Evolutionary conservation across 805 yeast genomes (phyloP).

Genomic region (Saccharomycodes ludwigii): DNA sequence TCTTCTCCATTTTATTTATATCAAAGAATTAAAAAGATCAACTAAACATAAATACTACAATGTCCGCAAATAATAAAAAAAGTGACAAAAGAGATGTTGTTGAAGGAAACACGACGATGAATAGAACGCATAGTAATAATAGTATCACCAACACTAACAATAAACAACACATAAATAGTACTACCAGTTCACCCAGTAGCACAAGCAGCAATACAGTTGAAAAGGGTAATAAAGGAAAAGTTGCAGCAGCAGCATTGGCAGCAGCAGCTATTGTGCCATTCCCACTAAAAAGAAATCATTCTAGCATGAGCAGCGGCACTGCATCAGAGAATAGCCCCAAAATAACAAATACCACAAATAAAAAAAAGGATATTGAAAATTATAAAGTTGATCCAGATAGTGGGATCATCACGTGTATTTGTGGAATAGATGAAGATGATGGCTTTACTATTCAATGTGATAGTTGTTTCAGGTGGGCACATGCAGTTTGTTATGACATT

Average conservation of each 20-base stretch:
- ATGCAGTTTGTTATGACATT: constrained; percentile 80
- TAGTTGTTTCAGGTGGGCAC: constrained; percentile 88
- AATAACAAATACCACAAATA: neutral
- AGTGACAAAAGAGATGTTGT: too few relatives aligned
- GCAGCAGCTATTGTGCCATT: constrained; percentile 72
- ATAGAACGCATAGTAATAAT: neutral
- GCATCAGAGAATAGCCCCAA: constrained; percentile 1
- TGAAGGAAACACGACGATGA: too few relatives aligned
- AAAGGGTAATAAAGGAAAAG: constrained; percentile 36
- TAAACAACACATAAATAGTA: neutral
- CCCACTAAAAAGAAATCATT: constrained; percentile 27
- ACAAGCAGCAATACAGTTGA: neutral
- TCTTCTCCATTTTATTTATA: too few relatives aligned
- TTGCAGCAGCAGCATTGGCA: constrained; percentile 76
- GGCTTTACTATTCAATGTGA: constrained; percentile 95
- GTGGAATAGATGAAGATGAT: constrained; percentile 78
- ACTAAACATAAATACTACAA: too few relatives aligned
- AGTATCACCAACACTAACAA: constrained; percentile 5
- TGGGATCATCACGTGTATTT: constrained; percentile 80
- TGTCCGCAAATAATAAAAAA: too few relatives aligned
- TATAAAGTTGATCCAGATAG: constrained; percentile 70
- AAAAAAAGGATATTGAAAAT: constrained; percentile 14
- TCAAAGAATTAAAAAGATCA: too few relatives aligned
- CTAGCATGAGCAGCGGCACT: constrained; percentile 4
- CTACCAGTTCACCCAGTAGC: neutral